Conservation (phyloP, 495 filamentous ascomycete species). For the Echria macrotheca region DNA sequence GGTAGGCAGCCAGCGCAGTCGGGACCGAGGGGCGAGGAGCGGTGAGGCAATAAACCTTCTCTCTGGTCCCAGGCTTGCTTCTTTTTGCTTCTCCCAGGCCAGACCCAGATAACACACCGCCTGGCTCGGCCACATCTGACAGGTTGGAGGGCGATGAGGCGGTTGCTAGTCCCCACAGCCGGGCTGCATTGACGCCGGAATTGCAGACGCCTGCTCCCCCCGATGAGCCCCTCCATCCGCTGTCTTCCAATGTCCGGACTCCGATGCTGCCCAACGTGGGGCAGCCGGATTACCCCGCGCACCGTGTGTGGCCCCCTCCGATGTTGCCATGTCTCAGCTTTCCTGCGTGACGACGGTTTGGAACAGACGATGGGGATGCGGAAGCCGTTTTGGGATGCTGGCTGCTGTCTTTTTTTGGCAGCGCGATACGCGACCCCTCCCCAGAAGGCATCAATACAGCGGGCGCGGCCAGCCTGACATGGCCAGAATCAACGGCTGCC, state of each 20-base stretch:
- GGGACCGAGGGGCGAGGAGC: constrained; percentile 1
- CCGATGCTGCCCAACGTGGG: constrained; percentile 5
- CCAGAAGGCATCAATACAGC: background rate
- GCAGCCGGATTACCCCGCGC: constrained; percentile 2
- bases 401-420: background rate
- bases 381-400: no score
- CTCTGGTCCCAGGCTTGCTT: background rate
- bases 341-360: background rate
- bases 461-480: no score
- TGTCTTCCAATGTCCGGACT: background rate
- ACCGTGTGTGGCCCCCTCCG: background rate
- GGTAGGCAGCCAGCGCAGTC: no score
- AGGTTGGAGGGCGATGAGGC: background rate
- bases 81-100: background rate
- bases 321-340: background rate
- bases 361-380: background rate
- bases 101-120: background rate
- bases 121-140: background rate
- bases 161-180: background rate
- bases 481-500: no score
- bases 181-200: constrained; percentile 3
- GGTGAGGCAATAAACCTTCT: background rate
- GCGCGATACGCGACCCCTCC: background rate
- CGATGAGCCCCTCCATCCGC: background rate
- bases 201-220: background rate